Percentiles rank a stretch among this genome's conserved stretches.
Conservation (phyloP, 2,329 filamentous ascomycete species). For the Colletotrichum gloeosporioides region DNA sequence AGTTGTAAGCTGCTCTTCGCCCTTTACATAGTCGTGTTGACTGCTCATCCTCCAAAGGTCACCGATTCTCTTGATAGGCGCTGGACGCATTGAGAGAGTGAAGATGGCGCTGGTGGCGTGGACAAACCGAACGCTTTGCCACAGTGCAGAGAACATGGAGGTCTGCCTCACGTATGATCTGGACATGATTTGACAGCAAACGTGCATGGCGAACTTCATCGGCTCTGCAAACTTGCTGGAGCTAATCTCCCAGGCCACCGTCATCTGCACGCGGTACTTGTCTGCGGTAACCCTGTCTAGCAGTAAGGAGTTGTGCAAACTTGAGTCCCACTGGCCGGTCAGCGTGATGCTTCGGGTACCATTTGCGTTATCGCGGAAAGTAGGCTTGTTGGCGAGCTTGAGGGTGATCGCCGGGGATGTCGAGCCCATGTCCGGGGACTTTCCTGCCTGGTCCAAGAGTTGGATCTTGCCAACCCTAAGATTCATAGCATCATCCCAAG, state of each 20-base stretch:
- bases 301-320: slow-evolving; percentile 87
- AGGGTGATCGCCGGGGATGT: slow-evolving; percentile 77
- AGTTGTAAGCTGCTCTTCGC: slow-evolving; percentile 82
- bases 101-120: slow-evolving; percentile 89
- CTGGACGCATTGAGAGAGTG: slow-evolving; percentile 83
- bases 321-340: slow-evolving; percentile 96
- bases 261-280: slow-evolving; percentile 89
- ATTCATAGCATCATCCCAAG: slow-evolving; percentile 83
- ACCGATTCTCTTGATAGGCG: slow-evolving; percentile 87
- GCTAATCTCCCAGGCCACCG: slow-evolving; percentile 83
- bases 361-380: slow-evolving; percentile 85
- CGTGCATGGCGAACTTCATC: slow-evolving; percentile 83
- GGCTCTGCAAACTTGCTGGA: slow-evolving; percentile 86
- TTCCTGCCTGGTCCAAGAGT: slow-evolving; percentile 84
- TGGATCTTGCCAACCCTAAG: slow-evolving; percentile 83
- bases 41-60: slow-evolving; percentile 98
- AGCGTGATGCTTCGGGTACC: slow-evolving; percentile 88
- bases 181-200: slow-evolving; percentile 83
- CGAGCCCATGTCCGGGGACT: slow-evolving; percentile 78
- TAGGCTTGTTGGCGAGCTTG: slow-evolving; percentile 78
- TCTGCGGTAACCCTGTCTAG: slow-evolving; percentile 95
- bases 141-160: slow-evolving; percentile 86
- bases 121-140: slow-evolving; percentile 83
- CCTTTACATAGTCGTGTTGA: slow-evolving; percentile 93
- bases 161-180: slow-evolving; percentile 84